Evolutionary conservation across 768 basidiomycete genomes (phyloP).

Genomic region (Thelephora ganbajun): DNA sequence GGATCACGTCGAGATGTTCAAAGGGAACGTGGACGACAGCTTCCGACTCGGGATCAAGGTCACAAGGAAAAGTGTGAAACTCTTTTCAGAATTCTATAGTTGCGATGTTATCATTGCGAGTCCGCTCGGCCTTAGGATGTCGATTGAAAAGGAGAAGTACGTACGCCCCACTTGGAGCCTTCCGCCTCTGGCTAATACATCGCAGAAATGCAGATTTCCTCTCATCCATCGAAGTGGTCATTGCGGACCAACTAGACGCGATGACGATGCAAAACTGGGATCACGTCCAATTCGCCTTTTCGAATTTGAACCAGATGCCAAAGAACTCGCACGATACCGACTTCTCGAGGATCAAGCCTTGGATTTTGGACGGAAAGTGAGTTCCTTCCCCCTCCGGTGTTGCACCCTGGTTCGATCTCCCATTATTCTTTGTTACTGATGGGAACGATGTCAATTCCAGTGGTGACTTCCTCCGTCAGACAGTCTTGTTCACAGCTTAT

Average conservation of each 20-base stretch:
- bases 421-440: neutral
- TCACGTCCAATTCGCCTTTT: constrained; percentile 87
- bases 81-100: constrained; percentile 83
- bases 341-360: constrained; percentile 94
- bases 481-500: constrained; percentile 73
- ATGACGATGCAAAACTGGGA: constrained; percentile 99
- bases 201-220: constrained; percentile 80
- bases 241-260: constrained; percentile 89
- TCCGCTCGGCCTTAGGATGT: constrained; percentile 80
- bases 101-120: constrained; percentile 90
- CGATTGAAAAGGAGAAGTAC: constrained; percentile 89
- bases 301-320: constrained; percentile 76
- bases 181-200: neutral
- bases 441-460: constrained; percentile 24
- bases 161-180: constrained; percentile 16
- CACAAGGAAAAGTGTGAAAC: constrained; percentile 81
- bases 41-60: constrained; percentile 89
- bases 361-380: constrained; percentile 93
- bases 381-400: constrained; percentile 16
- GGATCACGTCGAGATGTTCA: constrained; percentile 89
- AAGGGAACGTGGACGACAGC: constrained; percentile 94
- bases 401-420: neutral
- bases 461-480: constrained; percentile 77
- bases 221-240: constrained; percentile 79
- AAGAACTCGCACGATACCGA: constrained; percentile 90